Evolutionary conservation across 1,284 basidiomycete species (phyloP), one percentile per base, ranked within the genome.

Genomic region (Ustilago cynodontis): DNA sequence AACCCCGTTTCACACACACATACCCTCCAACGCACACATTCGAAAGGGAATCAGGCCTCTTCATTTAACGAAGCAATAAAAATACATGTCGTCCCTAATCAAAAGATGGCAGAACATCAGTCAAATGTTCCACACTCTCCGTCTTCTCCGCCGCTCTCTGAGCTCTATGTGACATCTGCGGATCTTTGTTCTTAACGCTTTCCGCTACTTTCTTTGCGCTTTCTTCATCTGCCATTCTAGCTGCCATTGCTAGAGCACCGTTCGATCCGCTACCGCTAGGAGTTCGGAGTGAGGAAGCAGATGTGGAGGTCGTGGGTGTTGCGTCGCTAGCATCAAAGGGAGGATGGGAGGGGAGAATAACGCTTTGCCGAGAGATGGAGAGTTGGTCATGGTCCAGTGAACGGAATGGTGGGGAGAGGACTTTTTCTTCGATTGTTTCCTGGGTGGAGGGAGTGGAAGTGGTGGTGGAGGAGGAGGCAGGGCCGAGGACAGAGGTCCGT

Each of bases 371-470:
- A 4, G 65, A 54, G 53, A 77, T 79, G 28, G 68, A 69, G 14
- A 75, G 57, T 37, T 76, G 73, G 53, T 77, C 77, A 65, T 77
- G 71, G 55, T 76, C 77, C n/a, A 79, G 64, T 22, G 73, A 79
- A 18, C 71, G 67, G 65, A 78, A 78, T 13, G 76, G 76, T 7
- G 76, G 76, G 2, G 67, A 74, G 24, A 74, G 41, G 20, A 76
- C 69, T 58, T 63, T 76, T 51, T 79, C 74, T 39, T 77, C 67
- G 16, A 77, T 51, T 10, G 51, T 61, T 18, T 56, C 35, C 18
- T 47, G 29, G 50, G 47, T 16, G 8, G 39, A 54, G 4, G 55
- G 22, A 28, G 43, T 43, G 7, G 62, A 39, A 22, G 37, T 5
- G 8, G 65, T 24, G 43, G 53, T 18, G 5, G 52, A 10, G 7